These are phyloP conservation scores for Suhomyces faveliae DNA, from an alignment of 805 yeast species.

Conservation along the genomic window DNA sequence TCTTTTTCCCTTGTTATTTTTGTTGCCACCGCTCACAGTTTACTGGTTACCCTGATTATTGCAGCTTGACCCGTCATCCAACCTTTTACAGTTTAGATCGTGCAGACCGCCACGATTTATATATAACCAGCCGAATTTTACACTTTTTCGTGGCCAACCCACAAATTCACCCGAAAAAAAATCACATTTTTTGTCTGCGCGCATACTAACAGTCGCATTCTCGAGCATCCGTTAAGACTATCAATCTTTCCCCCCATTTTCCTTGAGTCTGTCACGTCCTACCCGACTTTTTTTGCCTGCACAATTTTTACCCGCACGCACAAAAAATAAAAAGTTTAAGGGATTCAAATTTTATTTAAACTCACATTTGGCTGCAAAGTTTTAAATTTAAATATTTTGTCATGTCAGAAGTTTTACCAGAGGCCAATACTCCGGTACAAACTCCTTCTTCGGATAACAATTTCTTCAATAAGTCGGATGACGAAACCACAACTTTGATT, in stretches of 20 bases:
- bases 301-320: constrained; percentile 1
- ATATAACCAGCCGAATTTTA: constrained; percentile 8
- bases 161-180: constrained; percentile 1
- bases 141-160: constrained; percentile 6
- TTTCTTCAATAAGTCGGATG: constrained; percentile 23
- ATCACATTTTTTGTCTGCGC: constrained; percentile 3
- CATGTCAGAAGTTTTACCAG: constrained; percentile 32
- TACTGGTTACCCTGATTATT: constrained; percentile 2
- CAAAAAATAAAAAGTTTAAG: background rate
- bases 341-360: constrained; percentile 2
- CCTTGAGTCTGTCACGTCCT: background rate
- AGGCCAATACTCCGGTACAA: constrained; percentile 39
- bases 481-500: constrained; percentile 10
- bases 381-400: background rate
- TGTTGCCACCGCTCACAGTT: constrained; percentile 2
- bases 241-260: background rate
- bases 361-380: constrained; percentile 5
- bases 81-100: constrained; percentile 5
- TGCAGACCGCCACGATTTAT: constrained; percentile 3
- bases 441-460: constrained; percentile 34
- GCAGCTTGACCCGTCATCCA: background rate
- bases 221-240: background rate
- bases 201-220: constrained; percentile 1
- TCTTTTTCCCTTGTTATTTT: constrained; percentile 1
- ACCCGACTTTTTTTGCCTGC: constrained; percentile 1